phyloP scores from a whole-genome alignment of 1,284 basidiomycete genomes.

The Heterobasidion parviporum region DNA sequence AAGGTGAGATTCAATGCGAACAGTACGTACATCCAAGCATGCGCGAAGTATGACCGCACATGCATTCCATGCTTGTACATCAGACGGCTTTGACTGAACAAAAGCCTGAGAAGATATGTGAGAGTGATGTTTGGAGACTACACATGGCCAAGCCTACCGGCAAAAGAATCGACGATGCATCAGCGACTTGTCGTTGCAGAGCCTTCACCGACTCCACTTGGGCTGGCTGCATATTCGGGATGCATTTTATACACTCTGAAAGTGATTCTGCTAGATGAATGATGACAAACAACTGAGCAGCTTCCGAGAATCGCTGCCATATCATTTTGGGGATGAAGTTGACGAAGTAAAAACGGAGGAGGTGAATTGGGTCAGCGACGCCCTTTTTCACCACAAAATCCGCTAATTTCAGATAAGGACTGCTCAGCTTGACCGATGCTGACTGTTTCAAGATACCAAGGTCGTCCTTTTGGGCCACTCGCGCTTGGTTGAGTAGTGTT shows the following conservation, averaged over 20 bases:
- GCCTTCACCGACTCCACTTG: conserved; percentile 4
- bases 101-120: conserved; percentile 18
- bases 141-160: conserved; percentile 3
- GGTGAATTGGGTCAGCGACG: conserved; percentile 31
- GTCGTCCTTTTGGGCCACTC: conserved; percentile 29
- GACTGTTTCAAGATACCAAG: conserved; percentile 15
- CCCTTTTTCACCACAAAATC: conserved; percentile 33
- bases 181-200: conserved; percentile 11
- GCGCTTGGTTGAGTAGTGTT: conserved; percentile 33
- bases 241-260: conserved; percentile 19
- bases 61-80: conserved; percentile 10
- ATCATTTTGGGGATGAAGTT: conserved; percentile 35
- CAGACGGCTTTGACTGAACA: conserved; percentile 5
- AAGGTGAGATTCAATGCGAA: background rate
- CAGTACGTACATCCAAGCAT: conserved; percentile 33
- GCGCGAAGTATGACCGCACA: conserved; percentile 15
- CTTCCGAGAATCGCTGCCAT: conserved; percentile 33
- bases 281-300: conserved; percentile 36
- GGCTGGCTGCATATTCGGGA: conserved; percentile 6
- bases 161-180: conserved; percentile 5
- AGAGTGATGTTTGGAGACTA: no score
- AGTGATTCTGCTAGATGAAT: conserved; percentile 29
- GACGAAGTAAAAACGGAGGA: conserved; percentile 46
- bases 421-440: conserved; percentile 24
- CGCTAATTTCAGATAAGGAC: conserved; percentile 40